Evolutionary conservation across 2,329 filamentous ascomycete species (phyloP).

Genomic region (Dothidotthia symphoricarpi): DNA sequence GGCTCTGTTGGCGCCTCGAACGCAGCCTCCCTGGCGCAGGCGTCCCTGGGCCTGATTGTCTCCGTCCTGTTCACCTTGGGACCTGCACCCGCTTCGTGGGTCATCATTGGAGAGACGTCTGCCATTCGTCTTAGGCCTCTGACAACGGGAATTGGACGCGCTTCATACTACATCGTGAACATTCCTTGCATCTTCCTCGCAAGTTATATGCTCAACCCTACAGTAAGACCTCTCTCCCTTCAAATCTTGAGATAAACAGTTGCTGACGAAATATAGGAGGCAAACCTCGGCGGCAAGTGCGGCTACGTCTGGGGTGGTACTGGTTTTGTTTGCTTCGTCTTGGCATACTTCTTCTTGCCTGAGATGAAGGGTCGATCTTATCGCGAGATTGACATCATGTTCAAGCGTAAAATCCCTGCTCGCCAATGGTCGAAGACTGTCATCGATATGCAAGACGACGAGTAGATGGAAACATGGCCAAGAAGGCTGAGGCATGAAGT

Average conservation of each 20-base stretch:
- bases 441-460: slow-evolving; percentile 60
- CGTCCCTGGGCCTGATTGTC: slow-evolving; percentile 62
- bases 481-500: slow-evolving; percentile 2
- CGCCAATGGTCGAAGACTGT: slow-evolving; percentile 57
- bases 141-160: slow-evolving; percentile 65
- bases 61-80: slow-evolving; percentile 64
- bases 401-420: slow-evolving; percentile 50
- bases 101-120: slow-evolving; percentile 67
- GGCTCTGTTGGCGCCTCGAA: slow-evolving; percentile 49
- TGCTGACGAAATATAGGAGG: slow-evolving; percentile 61
- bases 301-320: slow-evolving; percentile 43
- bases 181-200: slow-evolving; percentile 66
- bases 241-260: slow-evolving; percentile 53
- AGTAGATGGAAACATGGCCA: slow-evolving; percentile 47
- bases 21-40: slow-evolving; percentile 55
- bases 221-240: slow-evolving; percentile 15
- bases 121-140: slow-evolving; percentile 63
- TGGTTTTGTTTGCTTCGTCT: slow-evolving; percentile 54
- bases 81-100: slow-evolving; percentile 63
- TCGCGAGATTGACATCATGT: slow-evolving; percentile 52
- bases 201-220: slow-evolving; percentile 61
- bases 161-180: slow-evolving; percentile 61
- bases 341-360: slow-evolving; percentile 53
- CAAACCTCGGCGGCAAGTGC: slow-evolving; percentile 44
- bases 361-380: slow-evolving; percentile 56